Conservation (phyloP, 192 early-diverging fungal genomes). For the Piromyces finnis region DNA sequence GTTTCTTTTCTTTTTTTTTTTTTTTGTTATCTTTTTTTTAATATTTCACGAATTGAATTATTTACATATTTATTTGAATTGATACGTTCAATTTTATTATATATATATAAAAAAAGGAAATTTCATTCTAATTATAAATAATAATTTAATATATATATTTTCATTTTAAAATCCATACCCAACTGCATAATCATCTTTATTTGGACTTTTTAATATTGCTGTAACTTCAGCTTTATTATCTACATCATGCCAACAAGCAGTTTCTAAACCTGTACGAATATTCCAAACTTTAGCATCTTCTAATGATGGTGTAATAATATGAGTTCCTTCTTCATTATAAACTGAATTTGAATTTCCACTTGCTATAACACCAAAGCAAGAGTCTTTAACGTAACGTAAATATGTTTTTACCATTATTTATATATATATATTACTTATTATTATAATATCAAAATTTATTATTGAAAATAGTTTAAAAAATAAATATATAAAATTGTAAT, state of each 20-base stretch:
- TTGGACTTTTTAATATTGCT: constrained; percentile 20
- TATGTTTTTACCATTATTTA: constrained; percentile 36
- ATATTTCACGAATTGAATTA: too few relatives aligned
- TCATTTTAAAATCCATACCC: too few relatives aligned
- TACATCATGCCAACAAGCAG: constrained; percentile 49
- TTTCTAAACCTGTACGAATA: constrained; percentile 57
- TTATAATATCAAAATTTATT: too few relatives aligned
- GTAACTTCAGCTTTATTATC: constrained; percentile 78
- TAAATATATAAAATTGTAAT: too few relatives aligned
- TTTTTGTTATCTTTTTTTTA: too few relatives aligned
- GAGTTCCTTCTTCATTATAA: constrained; percentile 48
- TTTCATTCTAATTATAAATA: not conserved
- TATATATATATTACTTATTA: too few relatives aligned
- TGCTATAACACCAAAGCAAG: constrained; percentile 70
- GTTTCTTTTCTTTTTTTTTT: too few relatives aligned
- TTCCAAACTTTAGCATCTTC: constrained; percentile 76
- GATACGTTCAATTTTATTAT: too few relatives aligned
- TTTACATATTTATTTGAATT: too few relatives aligned
- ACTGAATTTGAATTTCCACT: constrained; percentile 46
- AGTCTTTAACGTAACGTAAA: constrained; percentile 58
- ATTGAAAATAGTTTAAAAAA: too few relatives aligned
- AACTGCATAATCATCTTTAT: constrained; percentile 61
- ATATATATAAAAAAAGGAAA: not conserved
- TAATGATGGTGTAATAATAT: constrained; percentile 62
- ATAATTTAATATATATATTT: not conserved